Conservation (phyloP, 495 filamentous ascomycete genomes). For the Penicillium maclennaniae region DNA sequence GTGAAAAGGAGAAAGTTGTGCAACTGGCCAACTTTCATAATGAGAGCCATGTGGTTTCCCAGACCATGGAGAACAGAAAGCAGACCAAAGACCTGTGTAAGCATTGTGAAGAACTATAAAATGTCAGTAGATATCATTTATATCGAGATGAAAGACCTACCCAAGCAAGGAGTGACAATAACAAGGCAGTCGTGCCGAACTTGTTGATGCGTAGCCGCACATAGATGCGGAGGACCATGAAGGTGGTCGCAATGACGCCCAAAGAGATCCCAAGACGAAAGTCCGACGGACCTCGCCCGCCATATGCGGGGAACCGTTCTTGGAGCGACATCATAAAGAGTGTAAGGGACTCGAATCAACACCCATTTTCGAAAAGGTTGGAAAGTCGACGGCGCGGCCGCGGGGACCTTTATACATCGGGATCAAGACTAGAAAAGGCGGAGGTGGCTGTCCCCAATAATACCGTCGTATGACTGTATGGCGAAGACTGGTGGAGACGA, state of each 20-base stretch:
- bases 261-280: constrained; percentile 19
- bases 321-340: constrained; percentile 17
- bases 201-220: constrained; percentile 24
- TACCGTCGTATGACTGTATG: constrained; percentile 3
- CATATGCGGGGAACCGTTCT: constrained; percentile 21
- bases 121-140: neutral
- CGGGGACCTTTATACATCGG: constrained; percentile 5
- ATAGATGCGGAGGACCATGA: constrained; percentile 23
- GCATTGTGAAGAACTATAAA: constrained; percentile 13
- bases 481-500: constrained; percentile 8
- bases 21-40: constrained; percentile 16
- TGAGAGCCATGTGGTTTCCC: constrained; percentile 19
- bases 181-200: constrained; percentile 21
- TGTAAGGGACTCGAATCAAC: constrained; percentile 4
- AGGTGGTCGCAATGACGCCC: constrained; percentile 21
- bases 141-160: constrained; percentile 3
- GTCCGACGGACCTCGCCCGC: constrained; percentile 21
- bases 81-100: constrained; percentile 24
- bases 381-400: neutral
- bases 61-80: constrained; percentile 23
- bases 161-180: constrained; percentile 23
- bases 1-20: constrained; percentile 25
- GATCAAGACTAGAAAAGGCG: constrained; percentile 7
- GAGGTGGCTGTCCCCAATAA: neutral
- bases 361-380: constrained; percentile 3